Evolutionary conservation across 148 eudicot species (phyloP), one percentile per base, ranked within the genome.

Genomic region (Suaeda aralocaspica): DNA sequence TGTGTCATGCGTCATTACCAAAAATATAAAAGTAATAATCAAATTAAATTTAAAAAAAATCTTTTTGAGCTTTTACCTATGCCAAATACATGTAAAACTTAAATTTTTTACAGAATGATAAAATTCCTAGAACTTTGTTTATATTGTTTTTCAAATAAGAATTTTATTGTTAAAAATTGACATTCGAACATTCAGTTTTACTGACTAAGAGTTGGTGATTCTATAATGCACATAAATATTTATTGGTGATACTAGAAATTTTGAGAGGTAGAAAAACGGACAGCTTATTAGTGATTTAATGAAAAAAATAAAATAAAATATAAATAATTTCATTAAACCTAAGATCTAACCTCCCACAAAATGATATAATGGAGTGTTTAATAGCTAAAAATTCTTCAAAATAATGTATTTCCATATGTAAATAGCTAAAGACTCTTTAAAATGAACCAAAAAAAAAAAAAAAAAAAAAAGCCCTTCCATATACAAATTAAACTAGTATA

Each of bases 191-290:
- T 36, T 36, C 41, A 36, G 8, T 36, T n/a, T n/a, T 36, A 36
- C 41, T 36, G 41, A 3, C 4, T 36, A 8, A n/a, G 29, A 22
- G 61, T 21, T 22, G 62, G 51, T 62, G 49, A 16, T 45, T 33
- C 25, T 19, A 2, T 3, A 6, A 49, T 22, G 68, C 71, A 66
- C 71, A 66, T 74, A 59, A 34, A 66, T 56, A 66, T 66, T 66
- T 48, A 66, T 18, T 28, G 14, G 19, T 57, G 26, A 69, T 15
- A 57, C 48, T 26, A 55, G 64, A 69, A 13, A 69, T 69, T 39
- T 15, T 33, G 51, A 39, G 41, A 52, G 7, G 9, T 48, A 71
- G 33, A 60, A 53, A 61, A 42, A 66, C 25, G 36, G 71, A 34
- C 58, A 65, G 18, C 61, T 33, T 57, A 50, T 36, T 39, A 50